phyloP scores from a whole-genome alignment of 148 eudicot species.

The Cornus florida region DNA sequence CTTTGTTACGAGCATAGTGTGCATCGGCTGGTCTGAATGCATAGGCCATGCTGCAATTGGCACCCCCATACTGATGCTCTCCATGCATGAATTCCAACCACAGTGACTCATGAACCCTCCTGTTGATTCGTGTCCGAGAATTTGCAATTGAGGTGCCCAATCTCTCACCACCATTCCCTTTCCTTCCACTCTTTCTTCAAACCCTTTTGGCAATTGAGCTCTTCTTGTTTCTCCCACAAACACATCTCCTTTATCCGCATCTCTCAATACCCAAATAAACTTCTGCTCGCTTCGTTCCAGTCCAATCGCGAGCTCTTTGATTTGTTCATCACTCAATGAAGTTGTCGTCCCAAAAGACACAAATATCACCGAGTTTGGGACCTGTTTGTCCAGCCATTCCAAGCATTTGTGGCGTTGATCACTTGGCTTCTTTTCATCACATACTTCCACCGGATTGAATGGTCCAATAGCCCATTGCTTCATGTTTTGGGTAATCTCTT shows the following conservation, averaged over 20 bases:
- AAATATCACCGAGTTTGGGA: constrained; percentile 44
- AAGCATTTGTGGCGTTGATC: constrained; percentile 9
- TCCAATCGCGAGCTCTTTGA: constrained; percentile 58
- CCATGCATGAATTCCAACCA: constrained; percentile 79
- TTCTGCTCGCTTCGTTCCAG: constrained; percentile 49
- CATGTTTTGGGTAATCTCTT: constrained; percentile 1
- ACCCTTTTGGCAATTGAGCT: constrained; percentile 49
- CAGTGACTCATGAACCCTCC: constrained; percentile 70
- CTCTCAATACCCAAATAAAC: constrained; percentile 69
- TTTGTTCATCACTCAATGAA: constrained; percentile 44
- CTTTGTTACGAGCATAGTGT: constrained; percentile 36
- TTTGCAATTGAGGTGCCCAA: constrained; percentile 73
- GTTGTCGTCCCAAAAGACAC: constrained; percentile 67
- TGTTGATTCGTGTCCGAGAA: constrained; percentile 43
- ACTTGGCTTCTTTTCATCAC: not conserved
- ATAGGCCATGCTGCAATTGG: constrained; percentile 66
- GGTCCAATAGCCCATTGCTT: constrained; percentile 22
- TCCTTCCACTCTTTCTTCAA: constrained; percentile 43
- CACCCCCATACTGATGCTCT: constrained; percentile 62
- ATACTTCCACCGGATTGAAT: not conserved
- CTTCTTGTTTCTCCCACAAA: constrained; percentile 14
- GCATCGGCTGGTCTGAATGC: constrained; percentile 69
- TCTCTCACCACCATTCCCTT: constrained; percentile 52
- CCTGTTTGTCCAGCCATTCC: constrained; percentile 61
- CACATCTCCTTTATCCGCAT: constrained; percentile 40